phyloP scores from a whole-genome alignment of 2,329 filamentous ascomycete species.

The Parastagonospora nodorum region DNA sequence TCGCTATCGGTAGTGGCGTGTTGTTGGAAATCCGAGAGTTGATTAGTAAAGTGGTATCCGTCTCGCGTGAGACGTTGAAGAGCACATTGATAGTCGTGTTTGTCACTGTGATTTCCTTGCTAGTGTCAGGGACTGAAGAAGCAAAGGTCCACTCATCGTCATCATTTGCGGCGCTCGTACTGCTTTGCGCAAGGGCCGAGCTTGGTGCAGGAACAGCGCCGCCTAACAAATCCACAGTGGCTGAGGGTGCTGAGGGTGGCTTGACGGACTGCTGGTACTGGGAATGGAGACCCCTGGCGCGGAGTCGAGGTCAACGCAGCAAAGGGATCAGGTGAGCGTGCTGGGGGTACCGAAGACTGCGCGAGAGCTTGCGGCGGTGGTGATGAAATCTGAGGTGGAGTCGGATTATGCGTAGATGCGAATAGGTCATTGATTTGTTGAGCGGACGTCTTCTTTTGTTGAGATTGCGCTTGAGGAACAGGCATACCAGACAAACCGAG shows the following conservation, averaged over 20 bases:
- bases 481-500: conserved; percentile 41
- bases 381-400: conserved; percentile 49
- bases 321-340: conserved; percentile 61
- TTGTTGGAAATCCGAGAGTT: conserved; percentile 84
- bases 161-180: conserved; percentile 67
- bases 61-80: conserved; percentile 69
- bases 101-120: conserved; percentile 70
- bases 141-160: conserved; percentile 96
- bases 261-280: conserved; percentile 54
- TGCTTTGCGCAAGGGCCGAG: conserved; percentile 34
- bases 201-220: conserved; percentile 32
- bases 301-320: conserved; percentile 61
- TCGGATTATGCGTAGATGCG: conserved; percentile 52
- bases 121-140: conserved; percentile 77
- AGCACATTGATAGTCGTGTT: conserved; percentile 74
- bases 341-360: conserved; percentile 40
- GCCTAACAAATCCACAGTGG: conserved; percentile 44
- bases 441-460: conserved; percentile 51
- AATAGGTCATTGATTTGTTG: conserved; percentile 64
- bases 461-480: conserved; percentile 36
- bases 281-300: conserved; percentile 56
- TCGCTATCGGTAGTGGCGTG: conserved; percentile 70
- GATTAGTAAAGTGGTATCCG: conserved; percentile 67
- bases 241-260: conserved; percentile 38
- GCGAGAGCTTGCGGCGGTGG: conserved; percentile 51